Evolutionary conservation across 108 stramenopile species (phyloP), one percentile per base, ranked within the genome.

Genomic region (Poteriospumella lacustris): DNA sequence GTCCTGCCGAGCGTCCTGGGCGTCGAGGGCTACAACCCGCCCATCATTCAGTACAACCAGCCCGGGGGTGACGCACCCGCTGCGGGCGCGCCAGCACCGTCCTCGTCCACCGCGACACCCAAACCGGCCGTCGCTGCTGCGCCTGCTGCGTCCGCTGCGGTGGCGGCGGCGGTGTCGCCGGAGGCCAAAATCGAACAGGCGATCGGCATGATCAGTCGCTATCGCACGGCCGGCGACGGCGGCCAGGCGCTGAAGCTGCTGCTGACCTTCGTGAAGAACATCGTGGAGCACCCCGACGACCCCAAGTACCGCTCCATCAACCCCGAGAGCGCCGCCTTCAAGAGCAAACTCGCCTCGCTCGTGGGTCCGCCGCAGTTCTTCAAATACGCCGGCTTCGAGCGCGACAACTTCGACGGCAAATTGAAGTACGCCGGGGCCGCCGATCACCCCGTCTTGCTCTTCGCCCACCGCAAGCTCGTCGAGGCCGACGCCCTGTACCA

Each of bases 281-380:
- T 93, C 12, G 91, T 88, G 29, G 91, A 93, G 59, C 83, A 93
- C 43, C 93, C 95, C 0, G 85, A 85, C 44, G 86, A 87, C 41
- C 76, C 80, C 41, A 87, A 87, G 70, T 94, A 86, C 88, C 84
- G 86, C 68, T 87, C 82, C 43, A 94, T 94, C 78, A 96, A 93
- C 81, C 91, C 91, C 85, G 95, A 96, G 64, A 96, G 91, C 84
- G 94, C 93, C 56, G 92, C 90, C 26, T 95, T 85, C 88, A 93
- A 91, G 76, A 85, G 83, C 36, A 92, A 90, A 77, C 91, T 95
- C 43, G 89, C 90, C 80, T 89, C 91, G 12, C 89, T 93, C 77
- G 43, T 92, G 58, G 94, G 92, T 2, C 91, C 89, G 15, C 91
- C 91, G 79, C 60, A 78, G 44, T 79, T 93, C 52, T 78, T 95